Evolutionary conservation across 169 alveolate genomes (phyloP).

Genomic region (Ichthyophthirius multifiliis): DNA sequence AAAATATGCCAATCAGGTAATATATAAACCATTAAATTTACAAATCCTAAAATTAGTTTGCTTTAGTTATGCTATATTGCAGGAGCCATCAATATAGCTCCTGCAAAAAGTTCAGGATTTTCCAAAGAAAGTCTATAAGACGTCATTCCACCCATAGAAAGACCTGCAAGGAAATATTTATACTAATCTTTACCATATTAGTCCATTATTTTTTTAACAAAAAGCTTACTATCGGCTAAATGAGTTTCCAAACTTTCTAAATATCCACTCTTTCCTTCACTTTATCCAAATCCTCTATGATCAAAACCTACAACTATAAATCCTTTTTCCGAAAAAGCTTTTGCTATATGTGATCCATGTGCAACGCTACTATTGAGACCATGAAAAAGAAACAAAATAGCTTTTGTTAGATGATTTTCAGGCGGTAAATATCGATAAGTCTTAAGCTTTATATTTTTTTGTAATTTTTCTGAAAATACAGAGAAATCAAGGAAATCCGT

Average conservation of each 20-base stretch:
- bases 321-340: constrained; percentile 13
- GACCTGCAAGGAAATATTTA: constrained; percentile 19
- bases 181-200: background rate
- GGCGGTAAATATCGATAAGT: constrained; percentile 18
- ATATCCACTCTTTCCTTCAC: constrained; percentile 30
- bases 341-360: constrained; percentile 22
- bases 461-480: background rate
- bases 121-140: background rate
- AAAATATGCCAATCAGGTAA: background rate
- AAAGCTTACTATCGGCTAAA: constrained; percentile 8
- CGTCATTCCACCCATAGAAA: constrained; percentile 35
- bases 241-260: constrained; percentile 6
- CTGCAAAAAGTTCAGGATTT: background rate
- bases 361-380: constrained; percentile 26
- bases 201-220: background rate
- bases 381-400: constrained; percentile 16
- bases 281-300: constrained; percentile 31
- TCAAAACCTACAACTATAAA: constrained; percentile 17
- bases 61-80: background rate
- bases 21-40: background rate
- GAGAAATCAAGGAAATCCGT: background rate
- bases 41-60: background rate
- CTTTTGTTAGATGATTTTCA: background rate
- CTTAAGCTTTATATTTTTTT: background rate
- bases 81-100: constrained; percentile 27